phyloP scores from a whole-genome alignment of 371 early-diverging fungal genomes.

The Blakeslea trispora region DNA sequence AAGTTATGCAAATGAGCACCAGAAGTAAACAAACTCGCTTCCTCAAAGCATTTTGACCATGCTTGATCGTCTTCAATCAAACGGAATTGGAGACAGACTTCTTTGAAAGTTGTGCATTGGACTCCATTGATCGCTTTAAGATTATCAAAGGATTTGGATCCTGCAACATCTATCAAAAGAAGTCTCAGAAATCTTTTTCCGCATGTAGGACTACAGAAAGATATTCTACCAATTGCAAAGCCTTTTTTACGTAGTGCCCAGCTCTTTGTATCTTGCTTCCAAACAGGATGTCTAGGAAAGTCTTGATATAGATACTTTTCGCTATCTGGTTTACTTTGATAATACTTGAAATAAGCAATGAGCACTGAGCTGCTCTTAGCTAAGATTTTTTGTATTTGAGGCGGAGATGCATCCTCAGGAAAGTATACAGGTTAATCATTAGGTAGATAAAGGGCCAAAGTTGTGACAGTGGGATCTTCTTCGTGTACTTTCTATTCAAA shows the following conservation, averaged over 20 bases:
- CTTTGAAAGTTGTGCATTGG: constrained; percentile 4
- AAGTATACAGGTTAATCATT: constrained; percentile 13
- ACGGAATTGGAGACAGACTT: not conserved
- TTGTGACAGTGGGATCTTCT: not conserved
- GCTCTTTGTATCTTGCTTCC: not conserved
- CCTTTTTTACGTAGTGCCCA: constrained; percentile 6
- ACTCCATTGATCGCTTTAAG: constrained; percentile 3
- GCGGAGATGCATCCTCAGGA: not conserved
- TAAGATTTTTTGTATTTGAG: not conserved
- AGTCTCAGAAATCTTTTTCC: constrained; percentile 3
- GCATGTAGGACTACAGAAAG: constrained; percentile 3
- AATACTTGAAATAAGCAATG: constrained; percentile 3
- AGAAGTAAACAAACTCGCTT: not conserved
- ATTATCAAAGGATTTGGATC: not conserved
- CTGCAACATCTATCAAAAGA: not conserved
- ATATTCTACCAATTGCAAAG: constrained; percentile 4
- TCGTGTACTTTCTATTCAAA: constrained; percentile 10
- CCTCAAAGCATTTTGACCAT: constrained; percentile 10
- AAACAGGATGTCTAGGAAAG: constrained; percentile 9
- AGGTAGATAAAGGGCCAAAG: constrained; percentile 3
- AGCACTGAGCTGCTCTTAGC: not conserved
- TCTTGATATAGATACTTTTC: constrained; percentile 3
- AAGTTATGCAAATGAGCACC: not conserved
- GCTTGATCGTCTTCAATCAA: constrained; percentile 8
- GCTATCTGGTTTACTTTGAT: not conserved